A percentile compares a stretch with the other conserved stretches of the same genome.
Conservation (phyloP, 495 filamentous ascomycete genomes). For the Penicillium riverlandense region DNA sequence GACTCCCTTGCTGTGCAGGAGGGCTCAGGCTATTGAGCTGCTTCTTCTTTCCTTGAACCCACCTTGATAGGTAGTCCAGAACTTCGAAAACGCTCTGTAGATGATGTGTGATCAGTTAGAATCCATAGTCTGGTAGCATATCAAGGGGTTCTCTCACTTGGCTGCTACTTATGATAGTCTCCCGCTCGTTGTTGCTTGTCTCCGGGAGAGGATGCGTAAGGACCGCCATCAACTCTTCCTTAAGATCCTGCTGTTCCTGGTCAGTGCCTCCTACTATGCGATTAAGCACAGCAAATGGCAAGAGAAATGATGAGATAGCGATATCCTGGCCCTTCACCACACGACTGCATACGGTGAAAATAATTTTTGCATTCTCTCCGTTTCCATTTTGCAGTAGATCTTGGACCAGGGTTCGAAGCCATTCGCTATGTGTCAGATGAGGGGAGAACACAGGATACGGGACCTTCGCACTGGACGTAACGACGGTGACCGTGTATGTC, state of each 20-base stretch:
- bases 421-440: conserved; percentile 58
- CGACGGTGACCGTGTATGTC: conserved; percentile 62
- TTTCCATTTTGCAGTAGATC: conserved; percentile 72
- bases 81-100: conserved; percentile 77
- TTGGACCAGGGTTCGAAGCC: conserved; percentile 72
- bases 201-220: conserved; percentile 53
- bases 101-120: not conserved
- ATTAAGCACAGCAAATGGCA: conserved; percentile 80
- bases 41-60: conserved; percentile 78
- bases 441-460: conserved; percentile 72
- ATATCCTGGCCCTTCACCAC: conserved; percentile 78
- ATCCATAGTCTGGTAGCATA: conserved; percentile 5
- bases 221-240: conserved; percentile 63
- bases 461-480: conserved; percentile 39
- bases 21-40: conserved; percentile 32
- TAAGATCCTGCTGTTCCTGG: conserved; percentile 56
- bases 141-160: conserved; percentile 50
- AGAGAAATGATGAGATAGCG: conserved; percentile 73
- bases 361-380: conserved; percentile 57
- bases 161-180: conserved; percentile 71
- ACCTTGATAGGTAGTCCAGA: conserved; percentile 83
- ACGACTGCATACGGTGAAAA: conserved; percentile 74
- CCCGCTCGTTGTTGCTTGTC: conserved; percentile 47
- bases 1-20: conserved; percentile 28
- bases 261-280: conserved; percentile 63